These are phyloP conservation scores for Fusarium verticillioides DNA, from an alignment of 2,329 filamentous ascomycete species.

Conservation along the genomic window DNA sequence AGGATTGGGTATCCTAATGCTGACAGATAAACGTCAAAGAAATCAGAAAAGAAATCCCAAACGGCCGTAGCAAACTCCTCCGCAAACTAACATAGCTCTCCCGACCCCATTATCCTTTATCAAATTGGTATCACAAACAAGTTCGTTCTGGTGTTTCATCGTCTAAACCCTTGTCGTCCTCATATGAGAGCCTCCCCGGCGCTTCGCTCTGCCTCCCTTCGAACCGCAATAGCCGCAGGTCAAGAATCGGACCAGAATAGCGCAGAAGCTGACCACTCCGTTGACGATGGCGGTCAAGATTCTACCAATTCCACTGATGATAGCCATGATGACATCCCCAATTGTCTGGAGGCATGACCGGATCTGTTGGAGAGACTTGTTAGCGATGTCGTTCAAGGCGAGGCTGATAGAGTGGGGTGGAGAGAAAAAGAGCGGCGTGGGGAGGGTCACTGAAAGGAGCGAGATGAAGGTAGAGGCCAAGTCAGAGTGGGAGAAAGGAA, in stretches of 20 bases:
- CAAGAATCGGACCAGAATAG: conserved; percentile 74
- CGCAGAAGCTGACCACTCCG: conserved; percentile 72
- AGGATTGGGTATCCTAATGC: conserved; percentile 47
- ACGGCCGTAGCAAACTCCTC: conserved; percentile 17
- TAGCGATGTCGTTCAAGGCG: conserved; percentile 4
- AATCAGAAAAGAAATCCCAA: conserved; percentile 26
- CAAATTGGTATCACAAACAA: conserved; percentile 21
- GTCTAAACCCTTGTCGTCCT: conserved; percentile 31
- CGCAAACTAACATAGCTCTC: background rate
- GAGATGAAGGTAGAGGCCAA: background rate
- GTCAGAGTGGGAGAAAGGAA: too few relatives aligned
- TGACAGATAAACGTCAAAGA: conserved; percentile 22
- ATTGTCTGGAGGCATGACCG: conserved; percentile 70
- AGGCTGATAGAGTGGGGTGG: background rate
- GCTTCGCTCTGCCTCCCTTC: conserved; percentile 23
- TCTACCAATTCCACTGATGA: conserved; percentile 73
- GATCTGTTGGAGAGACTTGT: conserved; percentile 57
- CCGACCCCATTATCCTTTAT: background rate
- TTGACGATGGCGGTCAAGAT: conserved; percentile 75
- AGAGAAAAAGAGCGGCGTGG: too few relatives aligned
- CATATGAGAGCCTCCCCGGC: conserved; percentile 27
- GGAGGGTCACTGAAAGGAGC: background rate
- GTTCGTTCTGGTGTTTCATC: background rate
- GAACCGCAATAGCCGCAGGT: conserved; percentile 61
- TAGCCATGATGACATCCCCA: conserved; percentile 73